phyloP scores from a whole-genome alignment of 2,329 filamentous ascomycete species.

The Clonostachys solani region DNA sequence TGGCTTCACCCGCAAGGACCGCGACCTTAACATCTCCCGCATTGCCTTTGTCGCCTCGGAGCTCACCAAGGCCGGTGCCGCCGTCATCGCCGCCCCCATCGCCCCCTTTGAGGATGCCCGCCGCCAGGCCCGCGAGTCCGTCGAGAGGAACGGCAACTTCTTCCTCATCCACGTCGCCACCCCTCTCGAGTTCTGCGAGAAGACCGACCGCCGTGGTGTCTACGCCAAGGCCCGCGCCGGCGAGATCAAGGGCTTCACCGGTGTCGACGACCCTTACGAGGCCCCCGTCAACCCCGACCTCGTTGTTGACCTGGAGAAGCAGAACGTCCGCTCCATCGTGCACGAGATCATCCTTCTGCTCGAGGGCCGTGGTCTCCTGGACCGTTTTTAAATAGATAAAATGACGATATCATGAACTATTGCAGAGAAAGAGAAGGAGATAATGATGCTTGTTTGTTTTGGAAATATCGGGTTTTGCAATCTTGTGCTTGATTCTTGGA shows the following conservation, averaged over 20 bases:
- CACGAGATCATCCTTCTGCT: slow-evolving; percentile 95
- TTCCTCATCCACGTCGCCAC: slow-evolving; percentile 95
- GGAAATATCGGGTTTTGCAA: no score
- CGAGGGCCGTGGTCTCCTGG: slow-evolving; percentile 84
- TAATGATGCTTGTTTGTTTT: no score
- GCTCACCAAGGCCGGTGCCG: slow-evolving; percentile 86
- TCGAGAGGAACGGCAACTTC: slow-evolving; percentile 87
- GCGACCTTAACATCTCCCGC: slow-evolving; percentile 89
- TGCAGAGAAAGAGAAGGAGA: no score
- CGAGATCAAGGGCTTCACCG: slow-evolving; percentile 97
- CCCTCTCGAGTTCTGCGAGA: slow-evolving; percentile 86
- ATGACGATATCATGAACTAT: no score
- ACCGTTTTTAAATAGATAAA: slow-evolving; percentile 47
- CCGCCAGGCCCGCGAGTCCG: slow-evolving; percentile 72
- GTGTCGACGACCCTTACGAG: slow-evolving; percentile 97
- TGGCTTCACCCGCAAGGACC: slow-evolving; percentile 89
- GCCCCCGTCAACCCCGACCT: slow-evolving; percentile 75
- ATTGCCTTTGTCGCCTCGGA: slow-evolving; percentile 96
- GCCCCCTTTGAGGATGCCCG: slow-evolving; percentile 84
- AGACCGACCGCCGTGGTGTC: slow-evolving; percentile 89
- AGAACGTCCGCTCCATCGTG: slow-evolving; percentile 85
- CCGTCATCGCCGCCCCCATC: slow-evolving; percentile 94
- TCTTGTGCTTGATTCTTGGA: no score
- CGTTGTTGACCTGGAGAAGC: slow-evolving; percentile 79
- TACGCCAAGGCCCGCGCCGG: slow-evolving; percentile 80